Evolutionary conservation across 768 basidiomycete species (phyloP), one percentile per base, ranked within the genome.

Genomic region (Termitomyces sp.): DNA sequence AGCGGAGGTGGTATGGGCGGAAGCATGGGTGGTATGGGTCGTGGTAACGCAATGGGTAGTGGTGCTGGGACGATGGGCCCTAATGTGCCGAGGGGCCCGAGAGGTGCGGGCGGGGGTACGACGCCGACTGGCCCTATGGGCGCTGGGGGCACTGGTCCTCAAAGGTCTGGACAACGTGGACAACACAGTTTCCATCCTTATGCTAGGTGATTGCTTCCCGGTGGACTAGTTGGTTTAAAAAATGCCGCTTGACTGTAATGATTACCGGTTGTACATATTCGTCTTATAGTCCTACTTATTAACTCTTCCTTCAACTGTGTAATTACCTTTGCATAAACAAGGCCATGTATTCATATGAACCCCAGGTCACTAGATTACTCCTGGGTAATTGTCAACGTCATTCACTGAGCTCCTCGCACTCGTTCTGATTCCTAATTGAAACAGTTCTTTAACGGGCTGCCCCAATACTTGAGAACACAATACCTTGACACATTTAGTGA

Each of bases 171-270:
- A 9, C 85, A 87, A 64, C 75, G 90, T 35, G 89, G 91, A 34
- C 86, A 89, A 65, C 89, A 92, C 71, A 82, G 84, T 61, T 93
- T 88, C 73, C 91, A 92, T 64, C 91, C 91, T 0, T 93, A 93
- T 63, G 86, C 89, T 32, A 86, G 90, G 62, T 90, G 59, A 70
- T 55, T 16, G 14, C 14, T 38, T 14, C 25, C 25, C 29, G 37
- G 16, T 10, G 17, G 37, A n/a, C 4, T 51, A 10, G 11, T 17
- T 50, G 17, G 41, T 37, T 27, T 17, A 14, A 50, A 59, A 52
- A 50, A 50, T 38, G 27, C 8, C 27, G 41, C 43, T 47, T 19
- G 29, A 41, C 32, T 41, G 37, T 14, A 19, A 41, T 50, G 40
- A 44, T 43, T 32, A 43, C 25, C 34, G 50, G 25, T 29, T 58